Conservation (phyloP, 495 filamentous ascomycete genomes). For the Lepidopterella palustris region DNA sequence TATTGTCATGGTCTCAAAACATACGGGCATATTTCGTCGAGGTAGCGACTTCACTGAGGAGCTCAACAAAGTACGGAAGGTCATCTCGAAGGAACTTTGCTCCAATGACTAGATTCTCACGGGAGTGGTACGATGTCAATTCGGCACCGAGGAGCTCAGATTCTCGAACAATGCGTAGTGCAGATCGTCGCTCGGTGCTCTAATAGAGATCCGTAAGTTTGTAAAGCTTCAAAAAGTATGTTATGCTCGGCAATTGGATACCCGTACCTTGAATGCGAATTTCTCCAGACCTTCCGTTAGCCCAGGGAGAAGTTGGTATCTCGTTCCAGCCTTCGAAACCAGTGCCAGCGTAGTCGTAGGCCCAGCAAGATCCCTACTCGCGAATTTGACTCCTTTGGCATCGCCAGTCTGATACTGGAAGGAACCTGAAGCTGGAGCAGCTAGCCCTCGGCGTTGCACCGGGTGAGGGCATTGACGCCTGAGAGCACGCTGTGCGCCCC, state of each 20-base stretch:
- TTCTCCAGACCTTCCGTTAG: slow-evolving; percentile 82
- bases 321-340: slow-evolving; percentile 85
- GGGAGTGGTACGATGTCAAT: slow-evolving; percentile 76
- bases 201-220: slow-evolving; percentile 37
- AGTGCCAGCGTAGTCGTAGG: slow-evolving; percentile 85
- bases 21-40: slow-evolving; percentile 64
- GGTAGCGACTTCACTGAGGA: slow-evolving; percentile 83
- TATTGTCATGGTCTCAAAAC: slow-evolving; percentile 9
- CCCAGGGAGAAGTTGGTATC: slow-evolving; percentile 84
- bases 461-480: slow-evolving; percentile 55
- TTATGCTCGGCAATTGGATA: slow-evolving; percentile 7
- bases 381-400: slow-evolving; percentile 80
- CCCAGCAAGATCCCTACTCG: slow-evolving; percentile 76
- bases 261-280: slow-evolving; percentile 89
- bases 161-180: slow-evolving; percentile 88
- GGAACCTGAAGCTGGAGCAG: slow-evolving; percentile 70
- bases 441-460: slow-evolving; percentile 64
- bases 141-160: slow-evolving; percentile 86
- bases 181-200: slow-evolving; percentile 80
- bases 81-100: slow-evolving; percentile 93
- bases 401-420: slow-evolving; percentile 85
- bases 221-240: slow-evolving; percentile 14
- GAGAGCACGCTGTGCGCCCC: slow-evolving; percentile 69
- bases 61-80: slow-evolving; percentile 94
- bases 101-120: slow-evolving; percentile 84